Evolutionary conservation across 2,329 filamentous ascomycete genomes (phyloP).

Genomic region (Penicillium aurantiogriseum): DNA sequence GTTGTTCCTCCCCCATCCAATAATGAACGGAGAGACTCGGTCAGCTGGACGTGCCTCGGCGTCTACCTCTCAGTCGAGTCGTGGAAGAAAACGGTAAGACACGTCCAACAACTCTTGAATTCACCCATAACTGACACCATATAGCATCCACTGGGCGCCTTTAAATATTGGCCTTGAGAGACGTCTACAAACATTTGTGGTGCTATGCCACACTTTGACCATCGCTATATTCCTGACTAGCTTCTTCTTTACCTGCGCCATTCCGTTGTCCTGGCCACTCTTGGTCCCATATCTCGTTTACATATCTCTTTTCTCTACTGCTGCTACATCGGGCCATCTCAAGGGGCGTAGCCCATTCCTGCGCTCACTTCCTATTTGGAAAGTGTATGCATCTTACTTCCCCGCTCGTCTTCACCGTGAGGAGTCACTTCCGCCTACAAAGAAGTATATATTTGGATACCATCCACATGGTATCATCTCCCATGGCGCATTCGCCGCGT

Average conservation of each 20-base stretch:
- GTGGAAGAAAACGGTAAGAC: conserved; percentile 2
- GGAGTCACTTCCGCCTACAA: conserved; percentile 69
- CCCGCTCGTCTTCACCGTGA: conserved; percentile 86
- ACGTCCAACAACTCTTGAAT: not conserved
- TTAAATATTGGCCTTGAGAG: conserved; percentile 69
- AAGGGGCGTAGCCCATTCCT: conserved; percentile 72
- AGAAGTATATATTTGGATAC: conserved; percentile 96
- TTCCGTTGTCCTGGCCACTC: conserved; percentile 86
- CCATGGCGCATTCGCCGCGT: conserved; percentile 90
- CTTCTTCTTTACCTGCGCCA: conserved; percentile 89
- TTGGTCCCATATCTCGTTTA: conserved; percentile 77
- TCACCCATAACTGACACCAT: not conserved
- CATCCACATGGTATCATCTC: conserved; percentile 97
- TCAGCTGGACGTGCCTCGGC: not conserved
- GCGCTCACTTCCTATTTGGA: conserved; percentile 75
- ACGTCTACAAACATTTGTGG: conserved; percentile 74
- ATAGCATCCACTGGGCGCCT: conserved; percentile 79
- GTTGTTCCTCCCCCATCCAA: not conserved
- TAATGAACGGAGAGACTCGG: conserved; percentile 3
- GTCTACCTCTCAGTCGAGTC: conserved; percentile 2
- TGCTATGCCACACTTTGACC: conserved; percentile 69
- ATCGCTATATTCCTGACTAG: conserved; percentile 69
- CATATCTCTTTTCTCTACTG: conserved; percentile 71
- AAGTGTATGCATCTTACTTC: conserved; percentile 87
- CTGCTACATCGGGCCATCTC: conserved; percentile 72